phyloP scores from a whole-genome alignment of 305 asterid genomes.

The Fraxinus ornus region DNA sequence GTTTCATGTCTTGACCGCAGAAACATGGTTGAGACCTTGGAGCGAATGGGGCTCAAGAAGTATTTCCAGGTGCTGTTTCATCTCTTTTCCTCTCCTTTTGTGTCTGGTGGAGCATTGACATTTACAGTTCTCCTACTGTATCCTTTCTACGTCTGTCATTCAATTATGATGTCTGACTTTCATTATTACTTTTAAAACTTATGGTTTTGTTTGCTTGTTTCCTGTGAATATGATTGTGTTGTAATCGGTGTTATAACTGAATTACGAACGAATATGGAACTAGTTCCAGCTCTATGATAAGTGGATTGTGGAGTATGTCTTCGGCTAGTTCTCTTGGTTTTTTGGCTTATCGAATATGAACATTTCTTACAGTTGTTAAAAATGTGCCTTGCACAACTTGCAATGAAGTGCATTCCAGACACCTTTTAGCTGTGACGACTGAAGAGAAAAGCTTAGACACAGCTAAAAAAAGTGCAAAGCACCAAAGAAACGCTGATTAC shows the following conservation, averaged over 20 bases:
- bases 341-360: neutral
- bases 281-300: neutral
- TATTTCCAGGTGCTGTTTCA: constrained; percentile 64
- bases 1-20: constrained; percentile 87
- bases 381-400: neutral
- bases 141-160: neutral
- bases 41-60: constrained; percentile 74
- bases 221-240: constrained; percentile 8
- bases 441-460: neutral
- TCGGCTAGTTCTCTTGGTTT: neutral
- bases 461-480: neutral
- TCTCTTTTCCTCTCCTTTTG: constrained; percentile 8
- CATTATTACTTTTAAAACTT: neutral
- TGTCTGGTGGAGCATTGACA: neutral
- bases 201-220: neutral
- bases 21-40: constrained; percentile 69
- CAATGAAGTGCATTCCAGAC: neutral
- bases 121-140: neutral
- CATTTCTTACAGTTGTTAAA: neutral
- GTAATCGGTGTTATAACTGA: neutral
- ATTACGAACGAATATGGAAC: neutral
- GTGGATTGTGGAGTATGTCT: neutral
- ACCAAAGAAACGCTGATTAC: neutral
- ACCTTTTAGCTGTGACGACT: neutral
- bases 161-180: neutral